These are phyloP conservation scores for Bolboschoenus planiculmis DNA, from an alignment of 176 grass and related monocot species.

Conservation along the genomic window DNA sequence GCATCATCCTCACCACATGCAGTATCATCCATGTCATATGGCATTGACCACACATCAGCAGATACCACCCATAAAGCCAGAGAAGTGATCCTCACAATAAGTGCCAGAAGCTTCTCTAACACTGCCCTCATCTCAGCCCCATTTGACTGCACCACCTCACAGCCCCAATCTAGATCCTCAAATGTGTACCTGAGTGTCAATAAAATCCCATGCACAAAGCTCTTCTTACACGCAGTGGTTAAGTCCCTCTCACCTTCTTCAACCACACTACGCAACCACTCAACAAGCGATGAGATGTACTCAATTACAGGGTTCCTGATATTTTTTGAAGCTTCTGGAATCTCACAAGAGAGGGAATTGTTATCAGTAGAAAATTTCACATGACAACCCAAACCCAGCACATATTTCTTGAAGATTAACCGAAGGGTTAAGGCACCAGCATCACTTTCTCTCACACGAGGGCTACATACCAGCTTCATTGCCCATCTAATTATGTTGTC, in stretches of 20 bases:
- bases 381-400: slow-evolving; percentile 68
- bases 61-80: slow-evolving; percentile 94
- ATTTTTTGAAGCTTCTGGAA: slow-evolving; percentile 24
- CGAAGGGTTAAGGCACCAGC: slow-evolving; percentile 88
- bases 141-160: slow-evolving; percentile 42
- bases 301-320: slow-evolving; percentile 49
- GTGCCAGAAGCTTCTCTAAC: slow-evolving; percentile 77
- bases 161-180: slow-evolving; percentile 96
- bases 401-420: slow-evolving; percentile 93
- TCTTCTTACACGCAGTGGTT: slow-evolving; percentile 79
- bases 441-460: slow-evolving; percentile 97
- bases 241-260: slow-evolving; percentile 86
- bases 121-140: slow-evolving; percentile 58
- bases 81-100: slow-evolving; percentile 79
- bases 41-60: slow-evolving; percentile 84
- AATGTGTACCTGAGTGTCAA: slow-evolving; percentile 90
- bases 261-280: slow-evolving; percentile 69
- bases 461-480: slow-evolving; percentile 72
- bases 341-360: slow-evolving; percentile 45
- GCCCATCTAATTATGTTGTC: slow-evolving; percentile 74
- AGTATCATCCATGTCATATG: slow-evolving; percentile 72
- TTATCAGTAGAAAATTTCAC: slow-evolving; percentile 52
- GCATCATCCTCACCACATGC: slow-evolving; percentile 42
- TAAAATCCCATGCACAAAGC: slow-evolving; percentile 91
- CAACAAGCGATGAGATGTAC: slow-evolving; percentile 68